Evolutionary conservation across 768 basidiomycete genomes (phyloP), one percentile per base, ranked within the genome.

Genomic region (Galerina sulciceps): DNA sequence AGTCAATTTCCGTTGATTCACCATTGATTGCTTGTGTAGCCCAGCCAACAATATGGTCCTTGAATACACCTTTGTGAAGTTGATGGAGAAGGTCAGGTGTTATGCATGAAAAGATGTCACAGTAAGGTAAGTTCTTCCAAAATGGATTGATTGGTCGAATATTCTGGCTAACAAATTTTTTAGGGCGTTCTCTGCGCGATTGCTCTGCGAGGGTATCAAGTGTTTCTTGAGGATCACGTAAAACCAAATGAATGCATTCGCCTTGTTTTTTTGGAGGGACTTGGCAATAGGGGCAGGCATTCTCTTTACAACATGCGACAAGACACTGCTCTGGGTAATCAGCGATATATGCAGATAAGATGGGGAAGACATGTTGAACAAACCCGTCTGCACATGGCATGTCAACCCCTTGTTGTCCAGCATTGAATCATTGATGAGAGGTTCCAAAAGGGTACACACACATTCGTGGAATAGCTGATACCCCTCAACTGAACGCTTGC

Each of bases 61-160:
- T 78, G 71, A 83, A 80, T 13, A 81, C 60, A 0, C 81, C 81
- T 53, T 84, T 80, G 65, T 82, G 77, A 0, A 84, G 64, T 59
- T 84, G 80, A 62, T 84, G 82, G 2, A 84, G 71, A 17, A 78
- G 44, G 58, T 83, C 78, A 0, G 81, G 80, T 6, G 44, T 34
- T 17, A 58, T 56, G 0, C n/a, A n/a, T n/a, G n/a, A n/a, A n/a
- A n/a, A n/a, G n/a, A n/a, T n/a, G n/a, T n/a, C n/a, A n/a, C n/a
- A 43, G n/a, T 10, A 62, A 17, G 10, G 55, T 55, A 6, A 37
- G 34, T 10, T 56, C 48, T 8, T 53, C 38, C 36, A 65, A 31
- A 3, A 44, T 51, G 11, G 18, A 36, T 20, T 41, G 2, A 22
- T 38, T 53, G 36, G 3, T 38, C 36, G 17, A 20, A 23, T n/a